Evolutionary conservation across 805 yeast species (phyloP), one percentile per base, ranked within the genome.

Genomic region (Wickerhamomyces chambardii): DNA sequence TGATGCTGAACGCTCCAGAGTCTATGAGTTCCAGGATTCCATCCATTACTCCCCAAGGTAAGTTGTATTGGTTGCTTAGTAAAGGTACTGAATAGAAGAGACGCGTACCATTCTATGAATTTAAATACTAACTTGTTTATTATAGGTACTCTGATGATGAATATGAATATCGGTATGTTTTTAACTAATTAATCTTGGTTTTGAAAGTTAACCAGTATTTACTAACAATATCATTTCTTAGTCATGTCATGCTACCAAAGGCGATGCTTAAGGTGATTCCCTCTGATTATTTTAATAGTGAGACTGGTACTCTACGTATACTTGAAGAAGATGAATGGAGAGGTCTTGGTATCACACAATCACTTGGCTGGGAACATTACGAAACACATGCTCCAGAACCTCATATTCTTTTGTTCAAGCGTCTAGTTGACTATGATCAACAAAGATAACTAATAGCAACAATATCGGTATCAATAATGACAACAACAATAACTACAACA

Each of bases 351-450:
- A 87, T 92, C 50, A 92, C 97, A 6, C 99, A 92, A 59, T 84
- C 95, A 27, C 66, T 92, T 41, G 98, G 98, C 2, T 92, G 98
- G 98, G 92, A 73, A 36, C 98, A 92, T 59, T 92, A 90, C 54
- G 98, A 92, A 52, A 89, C 95, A 29, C 98, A 92, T 57, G 62
- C 97, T 1, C 99, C 99, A 30, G 99, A 92, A 59, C 99, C 99
- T 18, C 98, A 92, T 55, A 92, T 92, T 41, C 64, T 92, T 42
- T 67, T 92, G 41, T 92, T 92, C 63, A 82, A 83, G 61, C 71
- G 89, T 51, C 74, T 84, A 15, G 64, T 73, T 30, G 71, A 73
- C 47, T 74, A 65, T 44, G 80, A 64, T 38, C n/a, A n/a, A n/a
- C n/a, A n/a, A n/a, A n/a, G n/a, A n/a, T n/a, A n/a, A n/a, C n/a